Conservation (phyloP, 208 protist genomes). For the Trypanosoma lewisi region DNA sequence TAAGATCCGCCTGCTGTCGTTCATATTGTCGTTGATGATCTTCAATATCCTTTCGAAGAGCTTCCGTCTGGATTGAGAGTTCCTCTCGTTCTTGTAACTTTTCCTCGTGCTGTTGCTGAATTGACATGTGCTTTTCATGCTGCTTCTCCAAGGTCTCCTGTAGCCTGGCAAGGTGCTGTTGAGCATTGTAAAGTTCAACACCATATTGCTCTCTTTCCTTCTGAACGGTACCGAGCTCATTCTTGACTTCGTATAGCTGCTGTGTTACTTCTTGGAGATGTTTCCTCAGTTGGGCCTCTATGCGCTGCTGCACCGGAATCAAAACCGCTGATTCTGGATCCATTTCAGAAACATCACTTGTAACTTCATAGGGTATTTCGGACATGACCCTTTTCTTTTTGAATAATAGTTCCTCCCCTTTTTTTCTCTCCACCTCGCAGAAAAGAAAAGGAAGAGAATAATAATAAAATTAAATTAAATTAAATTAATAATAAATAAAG, state of each 20-base stretch:
- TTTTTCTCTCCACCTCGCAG: too few species aligned
- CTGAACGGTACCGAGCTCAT: slow-evolving; percentile 69
- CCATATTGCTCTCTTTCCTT: slow-evolving; percentile 88
- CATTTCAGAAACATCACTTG: slow-evolving; percentile 86
- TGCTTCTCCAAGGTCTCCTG: slow-evolving; percentile 91
- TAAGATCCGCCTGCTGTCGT: slow-evolving; percentile 89
- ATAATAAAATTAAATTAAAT: too few species aligned
- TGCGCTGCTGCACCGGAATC: slow-evolving; percentile 82
- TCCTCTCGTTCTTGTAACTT: slow-evolving; percentile 69
- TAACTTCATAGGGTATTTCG: slow-evolving; percentile 57
- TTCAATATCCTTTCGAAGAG: slow-evolving; percentile 78
- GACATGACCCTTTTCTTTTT: slow-evolving; percentile 19
- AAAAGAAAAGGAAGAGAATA: slow-evolving; percentile 24
- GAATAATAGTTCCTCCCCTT: neutral
- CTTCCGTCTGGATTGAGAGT: slow-evolving; percentile 48
- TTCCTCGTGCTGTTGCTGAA: slow-evolving; percentile 81
- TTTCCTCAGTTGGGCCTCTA: slow-evolving; percentile 85
- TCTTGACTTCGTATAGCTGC: slow-evolving; percentile 82
- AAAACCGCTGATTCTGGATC: slow-evolving; percentile 84
- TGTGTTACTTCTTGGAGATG: slow-evolving; percentile 86
- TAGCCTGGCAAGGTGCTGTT: slow-evolving; percentile 93
- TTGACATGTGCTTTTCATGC: slow-evolving; percentile 79
- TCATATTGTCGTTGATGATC: slow-evolving; percentile 85
- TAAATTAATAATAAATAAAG: too few species aligned
- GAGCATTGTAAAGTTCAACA: slow-evolving; percentile 94